Conservation (phyloP, 2,329 filamentous ascomycete species). For the Cercospora canescens region DNA sequence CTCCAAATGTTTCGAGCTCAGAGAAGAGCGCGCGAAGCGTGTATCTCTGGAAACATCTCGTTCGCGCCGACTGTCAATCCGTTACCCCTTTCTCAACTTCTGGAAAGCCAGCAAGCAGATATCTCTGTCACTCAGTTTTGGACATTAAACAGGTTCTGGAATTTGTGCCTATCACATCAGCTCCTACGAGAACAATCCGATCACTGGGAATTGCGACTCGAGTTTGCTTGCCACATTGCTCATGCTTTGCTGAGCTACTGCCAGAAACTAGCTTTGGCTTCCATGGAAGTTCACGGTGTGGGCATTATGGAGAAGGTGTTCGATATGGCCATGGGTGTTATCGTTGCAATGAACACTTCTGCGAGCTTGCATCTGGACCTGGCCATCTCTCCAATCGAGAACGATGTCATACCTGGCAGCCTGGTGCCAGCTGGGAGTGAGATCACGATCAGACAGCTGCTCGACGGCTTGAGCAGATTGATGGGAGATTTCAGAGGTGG, state of each 20-base stretch:
- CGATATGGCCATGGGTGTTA: constrained; percentile 36
- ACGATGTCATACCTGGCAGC: constrained; percentile 18
- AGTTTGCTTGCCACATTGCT: constrained; percentile 40
- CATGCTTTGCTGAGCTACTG: constrained; percentile 39
- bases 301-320: constrained; percentile 43
- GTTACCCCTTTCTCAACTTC: constrained; percentile 23
- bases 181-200: constrained; percentile 39
- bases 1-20: constrained; percentile 37
- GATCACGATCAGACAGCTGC: constrained; percentile 11
- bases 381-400: constrained; percentile 11
- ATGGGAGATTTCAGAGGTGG: constrained; percentile 27
- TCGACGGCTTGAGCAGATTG: constrained; percentile 19
- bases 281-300: constrained; percentile 47
- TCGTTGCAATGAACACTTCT: constrained; percentile 27
- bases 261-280: constrained; percentile 32
- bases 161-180: constrained; percentile 43
- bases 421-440: neutral
- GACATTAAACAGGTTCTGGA: constrained; percentile 46
- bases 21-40: constrained; percentile 26
- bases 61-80: constrained; percentile 39
- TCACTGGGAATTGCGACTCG: constrained; percentile 39
- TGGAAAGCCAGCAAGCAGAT: constrained; percentile 45
- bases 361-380: constrained; percentile 19
- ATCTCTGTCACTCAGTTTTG: constrained; percentile 46
- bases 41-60: constrained; percentile 41